Conservation (phyloP, 2,329 filamentous ascomycete genomes). For the Mycogone perniciosa region DNA sequence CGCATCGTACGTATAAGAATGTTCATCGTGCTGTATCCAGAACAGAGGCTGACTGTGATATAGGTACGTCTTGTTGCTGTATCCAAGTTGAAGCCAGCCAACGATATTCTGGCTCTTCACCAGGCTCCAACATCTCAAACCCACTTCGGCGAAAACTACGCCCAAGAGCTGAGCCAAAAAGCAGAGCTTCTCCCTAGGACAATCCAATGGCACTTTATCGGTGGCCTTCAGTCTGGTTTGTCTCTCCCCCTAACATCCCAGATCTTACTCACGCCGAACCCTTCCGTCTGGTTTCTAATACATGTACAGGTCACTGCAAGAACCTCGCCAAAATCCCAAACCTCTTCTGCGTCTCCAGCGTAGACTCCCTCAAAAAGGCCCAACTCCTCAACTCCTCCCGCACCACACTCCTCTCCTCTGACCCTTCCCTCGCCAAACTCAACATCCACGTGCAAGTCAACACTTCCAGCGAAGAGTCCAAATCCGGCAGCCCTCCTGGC, state of each 20-base stretch:
- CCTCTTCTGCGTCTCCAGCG: conserved; percentile 84
- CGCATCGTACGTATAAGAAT: conserved; percentile 41
- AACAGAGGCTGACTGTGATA: conserved; percentile 14
- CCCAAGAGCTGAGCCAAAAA: conserved; percentile 84
- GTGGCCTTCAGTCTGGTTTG: conserved; percentile 73
- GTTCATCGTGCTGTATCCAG: background rate
- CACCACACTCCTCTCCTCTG: conserved; percentile 43
- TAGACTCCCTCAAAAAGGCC: conserved; percentile 86
- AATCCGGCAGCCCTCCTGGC: conserved; percentile 72
- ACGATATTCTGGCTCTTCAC: conserved; percentile 83
- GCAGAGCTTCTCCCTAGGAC: conserved; percentile 66
- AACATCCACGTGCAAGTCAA: conserved; percentile 90
- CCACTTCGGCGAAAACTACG: conserved; percentile 97
- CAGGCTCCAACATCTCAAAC: conserved; percentile 50
- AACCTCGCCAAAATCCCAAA: conserved; percentile 80
- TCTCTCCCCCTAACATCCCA: background rate
- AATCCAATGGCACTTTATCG: conserved; percentile 95
- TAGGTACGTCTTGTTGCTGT: conserved; percentile 86
- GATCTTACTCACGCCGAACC: background rate
- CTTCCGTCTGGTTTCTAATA: no score
- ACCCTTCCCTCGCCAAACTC: conserved; percentile 42
- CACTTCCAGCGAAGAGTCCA: conserved; percentile 80
- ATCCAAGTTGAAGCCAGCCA: conserved; percentile 90
- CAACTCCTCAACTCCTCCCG: conserved; percentile 72
- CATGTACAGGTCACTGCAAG: conserved; percentile 73